Base-by-base conservation (phyloP, 2,329 filamentous ascomycete species). In the Podosphaera leucotricha region DNA sequence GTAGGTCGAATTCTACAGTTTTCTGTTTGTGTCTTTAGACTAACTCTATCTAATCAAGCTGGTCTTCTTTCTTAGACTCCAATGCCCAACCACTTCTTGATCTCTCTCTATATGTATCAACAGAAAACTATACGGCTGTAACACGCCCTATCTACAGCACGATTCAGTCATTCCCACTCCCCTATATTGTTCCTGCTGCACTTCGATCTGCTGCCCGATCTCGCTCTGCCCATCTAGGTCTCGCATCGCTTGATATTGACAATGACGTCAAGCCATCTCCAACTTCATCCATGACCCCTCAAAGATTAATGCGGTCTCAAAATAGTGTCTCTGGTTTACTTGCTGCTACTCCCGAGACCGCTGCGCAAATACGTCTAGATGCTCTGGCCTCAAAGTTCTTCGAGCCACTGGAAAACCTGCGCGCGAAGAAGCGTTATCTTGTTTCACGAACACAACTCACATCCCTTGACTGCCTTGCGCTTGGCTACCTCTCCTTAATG, bases 71-170 rank as follows among this genome's bases (percentile, higher is more conserved):
- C 60, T 64, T 94, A 52, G 67, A 76, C 57, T 71, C 76, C 21
- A 75, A 78, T 46, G 82, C 79, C n/a, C 74, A 77, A 42, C 74
- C 79, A 26, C 71, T 95, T 47, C 60, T 94, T 53, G 81, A 92
- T 53, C 75, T 94, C 46, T 86, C 77, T 43, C 77, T 95, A 53
- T 95, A 92, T 60, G 80, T 90, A 49, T 90, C 85, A 26, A 82
- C 79, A 46, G 75, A 84, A 50, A 94, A 95, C 64, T 98, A 90
- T 71, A 68, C 75, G 45, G 65, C 69, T 38, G 64, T 70, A 41
- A 93, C 85, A 3, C 75, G 84, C 15, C 81, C 84, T 2, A 78
- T 83, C 33, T 93, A 85, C 62, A 83, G 77, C 51, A 64, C 66
- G 5, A 71, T 94, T 46, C 72, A 95, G 35, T 73, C 80, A 36